Evolutionary conservation across 768 basidiomycete species (phyloP).

Genomic region (Termitomyces titanicus): DNA sequence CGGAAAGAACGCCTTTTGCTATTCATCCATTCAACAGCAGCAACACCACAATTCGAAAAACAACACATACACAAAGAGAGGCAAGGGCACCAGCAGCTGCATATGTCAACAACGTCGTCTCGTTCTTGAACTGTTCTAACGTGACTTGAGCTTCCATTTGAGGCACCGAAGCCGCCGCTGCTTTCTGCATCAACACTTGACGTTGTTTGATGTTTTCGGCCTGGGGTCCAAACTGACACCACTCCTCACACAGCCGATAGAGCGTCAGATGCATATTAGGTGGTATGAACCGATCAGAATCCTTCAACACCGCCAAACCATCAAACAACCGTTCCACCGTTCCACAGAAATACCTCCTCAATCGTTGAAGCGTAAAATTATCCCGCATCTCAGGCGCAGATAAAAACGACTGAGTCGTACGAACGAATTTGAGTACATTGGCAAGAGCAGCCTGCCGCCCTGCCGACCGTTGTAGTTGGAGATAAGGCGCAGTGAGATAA

Average conservation of each 20-base stretch:
- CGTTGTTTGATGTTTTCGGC: constrained; percentile 70
- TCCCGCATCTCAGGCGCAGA: constrained; percentile 68
- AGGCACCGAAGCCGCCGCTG: constrained; percentile 55
- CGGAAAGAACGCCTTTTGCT: constrained; percentile 81
- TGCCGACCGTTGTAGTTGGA: constrained; percentile 66
- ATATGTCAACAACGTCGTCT: constrained; percentile 68
- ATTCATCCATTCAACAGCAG: constrained; percentile 1
- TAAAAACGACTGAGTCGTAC: constrained; percentile 78
- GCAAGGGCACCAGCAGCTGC: constrained; percentile 86
- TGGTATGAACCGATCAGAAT: constrained; percentile 75
- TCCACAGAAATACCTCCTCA: constrained; percentile 90
- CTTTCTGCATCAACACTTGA: constrained; percentile 66
- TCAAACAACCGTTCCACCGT: constrained; percentile 85
- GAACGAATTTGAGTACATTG: constrained; percentile 83
- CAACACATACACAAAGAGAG: constrained; percentile 86
- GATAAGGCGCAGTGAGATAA: constrained; percentile 73
- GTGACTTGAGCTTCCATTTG: constrained; percentile 47
- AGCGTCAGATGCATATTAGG: constrained; percentile 72
- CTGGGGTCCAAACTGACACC: constrained; percentile 84
- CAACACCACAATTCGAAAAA: background rate
- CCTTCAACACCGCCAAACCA: constrained; percentile 62
- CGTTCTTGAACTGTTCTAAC: constrained; percentile 60
- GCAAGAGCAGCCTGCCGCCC: constrained; percentile 71
- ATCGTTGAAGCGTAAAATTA: constrained; percentile 70
- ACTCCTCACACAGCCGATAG: constrained; percentile 87